Base-by-base conservation (phyloP, 2,329 filamentous ascomycete genomes). In the Alternaria atra region DNA sequence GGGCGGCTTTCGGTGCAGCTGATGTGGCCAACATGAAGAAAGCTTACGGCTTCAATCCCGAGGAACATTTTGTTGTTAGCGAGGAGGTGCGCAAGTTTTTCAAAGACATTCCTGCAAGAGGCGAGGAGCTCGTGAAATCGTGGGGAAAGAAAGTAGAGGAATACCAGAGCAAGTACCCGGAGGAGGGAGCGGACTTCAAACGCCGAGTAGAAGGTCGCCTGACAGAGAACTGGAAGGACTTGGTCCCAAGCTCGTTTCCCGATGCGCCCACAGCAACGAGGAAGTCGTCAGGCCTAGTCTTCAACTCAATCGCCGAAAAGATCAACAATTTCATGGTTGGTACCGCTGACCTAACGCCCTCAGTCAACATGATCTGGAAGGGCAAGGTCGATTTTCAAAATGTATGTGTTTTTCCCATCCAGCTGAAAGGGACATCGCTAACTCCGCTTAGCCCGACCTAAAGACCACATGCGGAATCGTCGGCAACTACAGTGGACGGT, bases 291-390 rank as follows among this genome's bases (percentile, higher is more conserved):
- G 58, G 58, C 2, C 50, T 64, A 4, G 58, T 61, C 7, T 23
- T 57, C 37, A 61, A 61, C 6, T 29, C 46, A 1, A 40, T 64
- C 27, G 50, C 46, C 6, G 61, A 58, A 7, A 58, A 55, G 32
- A 58, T 58, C 2, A 53, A 50, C 35, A 0, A 80, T 73, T 98
- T 98, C 90, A 90, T 95, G 82, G 93, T 97, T 86, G 82, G 92
- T 84, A 69, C 61, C 7, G 54, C 63, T 37, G 90, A 88, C 77
- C 78, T 69, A 77, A 90, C 73, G 84, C 82, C 89, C 84, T 65
- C 65, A 0, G 63, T 71, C 13, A 75, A 74, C 66, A 84, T 88
- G 81, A 82, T 80, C 17, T 87, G 77, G 46, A 83, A 83, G 63
- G 75, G 43, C 80, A 84, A 62, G 6, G 37, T 62, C 13, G 58